These are phyloP conservation scores for Aethionema arabicum DNA, from an alignment of 345 rosid genomes.

Conservation along the genomic window DNA sequence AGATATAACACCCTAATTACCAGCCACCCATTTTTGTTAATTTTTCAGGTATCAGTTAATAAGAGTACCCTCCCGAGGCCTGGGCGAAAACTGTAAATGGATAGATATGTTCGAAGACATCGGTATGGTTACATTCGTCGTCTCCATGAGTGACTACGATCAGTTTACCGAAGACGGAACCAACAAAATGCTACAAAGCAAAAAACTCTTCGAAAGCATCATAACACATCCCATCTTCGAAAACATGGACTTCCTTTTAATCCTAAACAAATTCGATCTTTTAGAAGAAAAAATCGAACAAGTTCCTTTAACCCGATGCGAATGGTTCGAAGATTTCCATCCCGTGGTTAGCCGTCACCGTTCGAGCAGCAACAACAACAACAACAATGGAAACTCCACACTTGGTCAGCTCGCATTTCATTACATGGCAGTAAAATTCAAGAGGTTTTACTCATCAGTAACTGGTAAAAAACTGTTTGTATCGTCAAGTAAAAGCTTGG, in stretches of 20 bases:
- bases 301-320: conserved; percentile 60
- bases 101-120: conserved; percentile 98
- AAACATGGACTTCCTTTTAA: conserved; percentile 80
- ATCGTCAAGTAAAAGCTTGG: conserved; percentile 65
- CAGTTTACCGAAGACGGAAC: conserved; percentile 55
- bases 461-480: conserved; percentile 74
- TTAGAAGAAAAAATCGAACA: conserved; percentile 83
- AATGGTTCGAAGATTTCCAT: conserved; percentile 91
- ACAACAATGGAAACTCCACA: conserved; percentile 64
- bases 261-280: conserved; percentile 78
- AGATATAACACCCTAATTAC: too few species aligned
- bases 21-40: not conserved
- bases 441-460: conserved; percentile 68
- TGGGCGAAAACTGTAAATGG: conserved; percentile 95
- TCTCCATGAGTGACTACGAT: conserved; percentile 78
- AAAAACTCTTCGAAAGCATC: conserved; percentile 79
- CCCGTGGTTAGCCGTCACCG: conserved; percentile 70
- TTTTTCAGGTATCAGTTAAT: conserved; percentile 81
- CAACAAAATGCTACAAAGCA: conserved; percentile 77
- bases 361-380: conserved; percentile 55
- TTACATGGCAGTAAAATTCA: conserved; percentile 82
- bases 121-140: conserved; percentile 86
- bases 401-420: conserved; percentile 84
- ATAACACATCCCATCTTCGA: conserved; percentile 83
- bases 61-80: conserved; percentile 79